A percentile compares a stretch with the other conserved stretches of the same genome.
phyloP scores from a whole-genome alignment of 495 filamentous ascomycete genomes.

The Tuber borchii region DNA sequence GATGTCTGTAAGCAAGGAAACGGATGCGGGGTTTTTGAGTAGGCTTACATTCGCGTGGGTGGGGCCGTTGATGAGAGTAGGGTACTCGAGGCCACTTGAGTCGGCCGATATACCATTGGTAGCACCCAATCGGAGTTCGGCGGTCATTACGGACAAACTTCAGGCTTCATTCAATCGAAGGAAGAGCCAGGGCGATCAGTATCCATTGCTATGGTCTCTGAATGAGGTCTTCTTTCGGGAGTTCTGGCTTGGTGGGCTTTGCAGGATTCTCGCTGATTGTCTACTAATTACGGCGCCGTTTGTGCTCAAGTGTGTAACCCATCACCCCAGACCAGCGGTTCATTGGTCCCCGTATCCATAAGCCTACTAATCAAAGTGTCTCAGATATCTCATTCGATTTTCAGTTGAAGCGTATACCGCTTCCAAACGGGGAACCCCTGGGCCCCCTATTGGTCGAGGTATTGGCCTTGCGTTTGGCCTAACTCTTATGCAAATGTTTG shows the following conservation, averaged over 20 bases:
- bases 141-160: slow-evolving; percentile 58
- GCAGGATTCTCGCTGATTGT: slow-evolving; percentile 59
- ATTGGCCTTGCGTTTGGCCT: slow-evolving; percentile 71
- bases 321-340: neutral
- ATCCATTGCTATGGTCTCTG: slow-evolving; percentile 70
- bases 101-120: slow-evolving; percentile 79
- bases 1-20: slow-evolving; percentile 52
- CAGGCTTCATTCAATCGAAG: slow-evolving; percentile 61
- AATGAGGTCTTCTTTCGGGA: slow-evolving; percentile 82
- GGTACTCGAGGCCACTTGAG: slow-evolving; percentile 79
- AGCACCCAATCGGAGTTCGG: slow-evolving; percentile 69
- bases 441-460: slow-evolving; percentile 59
- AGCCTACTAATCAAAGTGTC: slow-evolving; percentile 66
- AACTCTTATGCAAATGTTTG: slow-evolving; percentile 64
- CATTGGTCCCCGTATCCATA: slow-evolving; percentile 57
- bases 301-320: slow-evolving; percentile 26
- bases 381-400: slow-evolving; percentile 71
- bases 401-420: slow-evolving; percentile 68
- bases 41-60: slow-evolving; percentile 62
- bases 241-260: slow-evolving; percentile 74
- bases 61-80: slow-evolving; percentile 61
- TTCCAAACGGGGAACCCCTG: slow-evolving; percentile 45
- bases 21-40: slow-evolving; percentile 56
- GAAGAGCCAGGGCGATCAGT: slow-evolving; percentile 58
- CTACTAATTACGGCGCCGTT: slow-evolving; percentile 58